Evolutionary conservation across 352 stramenopile genomes (phyloP), one percentile per base, ranked within the genome.

Genomic region (Plasmopara viticola): DNA sequence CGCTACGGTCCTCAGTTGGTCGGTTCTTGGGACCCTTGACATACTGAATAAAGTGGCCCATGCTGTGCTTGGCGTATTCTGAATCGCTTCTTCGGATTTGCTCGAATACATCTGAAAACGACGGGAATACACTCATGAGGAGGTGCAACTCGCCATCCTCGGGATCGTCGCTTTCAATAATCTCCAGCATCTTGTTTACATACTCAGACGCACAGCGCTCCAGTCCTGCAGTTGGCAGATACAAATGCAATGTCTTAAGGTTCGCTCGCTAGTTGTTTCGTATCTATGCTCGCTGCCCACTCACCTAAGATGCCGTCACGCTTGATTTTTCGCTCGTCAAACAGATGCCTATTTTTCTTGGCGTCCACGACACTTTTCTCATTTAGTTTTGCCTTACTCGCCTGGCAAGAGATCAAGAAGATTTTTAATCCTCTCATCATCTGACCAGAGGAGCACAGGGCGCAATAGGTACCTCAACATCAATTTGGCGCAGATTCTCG

Each of bases 41-140:
- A 57, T 90, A 96, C 12, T 78, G 68, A 44, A 84, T 76, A 55
- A 87, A 95, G 63, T 95, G 85, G 48, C 80, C 75, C 68, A 94
- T 86, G 59, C 77, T 93, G 43, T 96, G 84, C 48, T 77, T 74
- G 25, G 86, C 84, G 53, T 90, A 93, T 48, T 89, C 84, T 30
- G 62, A 64, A 60, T 96, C 85, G 45, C 67, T 84, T 35, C 60
- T 68, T 38, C 75, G 74, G 44, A 96, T 88, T 54, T 96, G 84
- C 20, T 81, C 68, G 62, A 87, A 96, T 63, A 91, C 84, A 58
- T 92, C 70, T 30, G 81, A 79, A 64, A 95, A 93, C 41, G 79
- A 90, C n/a, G 86, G 86, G 51, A 96, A 96, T 17, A 94, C 44
- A 44, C 67, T 78, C 69, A 88, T 89, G 41, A 94, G 70, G 46